phyloP scores from a whole-genome alignment of 306 rosid genomes.

The Castanospermum australe region DNA sequence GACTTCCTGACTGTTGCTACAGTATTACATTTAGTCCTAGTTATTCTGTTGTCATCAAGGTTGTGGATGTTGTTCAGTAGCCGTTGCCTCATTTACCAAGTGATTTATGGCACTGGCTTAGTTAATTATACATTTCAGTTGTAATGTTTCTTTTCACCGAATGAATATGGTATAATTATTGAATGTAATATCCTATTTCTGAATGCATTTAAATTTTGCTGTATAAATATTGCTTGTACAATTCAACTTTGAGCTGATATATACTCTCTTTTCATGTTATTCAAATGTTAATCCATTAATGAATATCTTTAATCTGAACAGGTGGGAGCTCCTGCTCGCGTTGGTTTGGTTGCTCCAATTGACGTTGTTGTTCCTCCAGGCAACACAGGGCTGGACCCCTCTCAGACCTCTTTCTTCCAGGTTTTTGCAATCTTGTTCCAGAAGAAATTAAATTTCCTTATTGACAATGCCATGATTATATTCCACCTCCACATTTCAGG shows the following conservation, averaged over 20 bases:
- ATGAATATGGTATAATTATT: neutral
- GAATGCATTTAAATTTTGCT: too few relatives aligned
- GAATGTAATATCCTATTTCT: neutral
- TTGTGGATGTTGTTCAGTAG: too few relatives aligned
- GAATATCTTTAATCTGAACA: neutral
- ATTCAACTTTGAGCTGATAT: neutral
- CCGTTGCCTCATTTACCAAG: neutral
- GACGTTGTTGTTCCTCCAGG: constrained; percentile 95
- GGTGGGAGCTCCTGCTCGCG: constrained; percentile 99
- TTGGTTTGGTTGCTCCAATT: constrained; percentile 93
- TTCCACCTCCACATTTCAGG: constrained; percentile 25
- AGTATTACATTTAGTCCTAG: too few relatives aligned
- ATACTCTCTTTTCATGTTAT: neutral
- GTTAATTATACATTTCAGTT: neutral
- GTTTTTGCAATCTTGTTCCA: neutral
- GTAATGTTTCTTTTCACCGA: too few relatives aligned
- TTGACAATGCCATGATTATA: neutral
- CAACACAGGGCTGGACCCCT: constrained; percentile 95
- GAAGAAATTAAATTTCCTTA: neutral
- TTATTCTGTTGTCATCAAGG: too few relatives aligned
- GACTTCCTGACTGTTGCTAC: too few relatives aligned
- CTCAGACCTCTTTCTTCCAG: neutral
- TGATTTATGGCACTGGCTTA: neutral
- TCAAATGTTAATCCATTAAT: neutral
- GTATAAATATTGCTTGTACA: too few relatives aligned